Percentiles rank a stretch among this genome's conserved stretches.
Evolutionary conservation across 1,284 basidiomycete species (phyloP).

Genomic region (Tilletia walkeri): DNA sequence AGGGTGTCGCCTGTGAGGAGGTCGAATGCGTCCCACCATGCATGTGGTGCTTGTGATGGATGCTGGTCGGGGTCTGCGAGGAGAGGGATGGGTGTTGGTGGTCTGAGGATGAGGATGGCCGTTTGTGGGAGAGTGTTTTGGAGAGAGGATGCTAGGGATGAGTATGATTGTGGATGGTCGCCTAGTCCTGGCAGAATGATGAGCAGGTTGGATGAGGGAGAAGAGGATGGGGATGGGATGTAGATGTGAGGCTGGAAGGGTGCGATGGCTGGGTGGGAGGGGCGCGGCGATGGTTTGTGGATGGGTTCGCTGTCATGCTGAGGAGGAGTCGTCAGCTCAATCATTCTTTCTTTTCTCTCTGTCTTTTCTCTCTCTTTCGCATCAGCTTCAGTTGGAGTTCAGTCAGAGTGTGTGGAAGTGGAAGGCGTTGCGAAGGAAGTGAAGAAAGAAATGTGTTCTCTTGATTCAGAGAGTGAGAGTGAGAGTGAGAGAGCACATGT

Average conservation of each 20-base stretch:
- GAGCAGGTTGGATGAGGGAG: constrained; percentile 10
- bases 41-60: neutral
- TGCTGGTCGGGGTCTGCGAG: neutral
- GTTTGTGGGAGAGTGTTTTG: constrained; percentile 9
- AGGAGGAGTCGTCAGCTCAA: too few relatives aligned
- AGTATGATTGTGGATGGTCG: neutral
- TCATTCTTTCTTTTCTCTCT: too few relatives aligned
- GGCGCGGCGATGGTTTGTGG: neutral
- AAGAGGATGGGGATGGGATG: neutral
- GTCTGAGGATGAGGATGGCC: constrained; percentile 4
- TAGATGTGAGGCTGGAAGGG: constrained; percentile 4
- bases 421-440: too few relatives aligned
- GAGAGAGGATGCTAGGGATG: neutral
- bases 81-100: neutral
- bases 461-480: too few relatives aligned
- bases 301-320: neutral
- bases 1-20: constrained; percentile 2
- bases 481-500: too few relatives aligned
- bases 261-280: neutral
- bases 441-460: too few relatives aligned
- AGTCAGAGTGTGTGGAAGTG: too few relatives aligned
- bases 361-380: too few relatives aligned
- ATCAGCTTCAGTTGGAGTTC: too few relatives aligned
- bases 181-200: constrained; percentile 9
- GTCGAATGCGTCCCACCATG: constrained; percentile 15